Evolutionary conservation across 305 asterid species (phyloP), one percentile per base, ranked within the genome.

Genomic region (Plantago rigida): DNA sequence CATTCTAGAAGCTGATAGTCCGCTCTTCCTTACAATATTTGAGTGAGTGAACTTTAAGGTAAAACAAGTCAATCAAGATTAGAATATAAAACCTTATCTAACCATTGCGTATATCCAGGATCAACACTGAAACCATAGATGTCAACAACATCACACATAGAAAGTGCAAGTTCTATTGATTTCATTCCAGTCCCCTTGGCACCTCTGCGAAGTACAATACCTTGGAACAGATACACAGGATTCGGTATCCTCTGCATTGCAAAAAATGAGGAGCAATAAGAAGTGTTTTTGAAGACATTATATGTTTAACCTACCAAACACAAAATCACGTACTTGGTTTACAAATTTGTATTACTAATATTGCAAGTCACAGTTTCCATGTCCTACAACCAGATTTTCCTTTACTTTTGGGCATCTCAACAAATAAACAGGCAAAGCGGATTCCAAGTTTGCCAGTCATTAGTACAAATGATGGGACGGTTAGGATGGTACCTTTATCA

Each of bases 131-230:
- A 92, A 60, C 99, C 99, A 60, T 86, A 92, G 52, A 88, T 88
- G 82, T 92, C 96, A 66, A 92, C 95, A 69, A 77, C 63, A 73
- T 92, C 99, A 54, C 99, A 92, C 97, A 88, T 92, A 70, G 99
- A 92, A 75, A 92, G 97, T 15, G 97, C 97, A 34, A 92, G 84
- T 70, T 92, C 99, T 76, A 92, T 79, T 57, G 99, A 88, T 79
- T 92, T 88, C 99, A 92, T 92, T 76, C 99, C 99, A 62, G 99
- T 88, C 71, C 99, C 99, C 76, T 92, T 86, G 72, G 97, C 97
- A 71, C 99, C 99, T 72, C 97, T 75, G 48, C 96, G 99, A 46
- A 88, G 85, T 46, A 88, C 99, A 62, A 92, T 92, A 63, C 97
- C 99, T 82, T 92, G 99, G 83, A 92, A 92, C 56, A 92, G 87